These are phyloP conservation scores for Acanthamoeba rhysodes DNA, from an alignment of 208 protist species.

Conservation along the genomic window DNA sequence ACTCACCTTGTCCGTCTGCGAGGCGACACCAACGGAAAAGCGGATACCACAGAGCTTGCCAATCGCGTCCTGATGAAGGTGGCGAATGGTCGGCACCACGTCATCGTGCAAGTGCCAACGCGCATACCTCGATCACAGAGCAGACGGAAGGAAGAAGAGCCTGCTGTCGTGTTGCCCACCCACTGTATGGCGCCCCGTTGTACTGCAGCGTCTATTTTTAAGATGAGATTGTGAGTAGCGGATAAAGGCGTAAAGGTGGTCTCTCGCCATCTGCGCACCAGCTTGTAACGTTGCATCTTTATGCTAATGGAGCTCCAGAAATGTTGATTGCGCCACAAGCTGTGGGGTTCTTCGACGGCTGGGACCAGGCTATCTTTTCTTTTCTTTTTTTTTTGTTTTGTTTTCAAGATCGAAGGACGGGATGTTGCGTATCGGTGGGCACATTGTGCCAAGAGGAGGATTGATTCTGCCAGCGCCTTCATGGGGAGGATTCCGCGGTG, in stretches of 20 bases:
- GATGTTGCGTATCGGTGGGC: background rate
- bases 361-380: background rate
- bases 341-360: background rate
- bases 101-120: background rate
- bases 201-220: background rate
- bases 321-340: background rate
- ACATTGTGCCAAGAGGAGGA: too few species aligned
- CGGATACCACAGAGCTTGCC: constrained; percentile 11
- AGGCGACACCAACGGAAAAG: background rate
- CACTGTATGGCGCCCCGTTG: constrained; percentile 13
- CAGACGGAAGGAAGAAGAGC: background rate
- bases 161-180: background rate
- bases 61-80: background rate
- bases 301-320: too few species aligned
- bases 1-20: constrained; percentile 10
- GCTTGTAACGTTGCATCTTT: constrained; percentile 26
- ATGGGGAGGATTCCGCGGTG: background rate
- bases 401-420: too few species aligned
- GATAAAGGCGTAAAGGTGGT: background rate
- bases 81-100: background rate
- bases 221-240: background rate
- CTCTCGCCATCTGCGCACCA: background rate
- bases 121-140: constrained; percentile 11
- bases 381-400: background rate
- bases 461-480: background rate